A percentile compares a stretch with the other conserved stretches of the same genome.
Evolutionary conservation across 1,139 yeast species (phyloP).

Genomic region (Suhomyces bolitotheri): DNA sequence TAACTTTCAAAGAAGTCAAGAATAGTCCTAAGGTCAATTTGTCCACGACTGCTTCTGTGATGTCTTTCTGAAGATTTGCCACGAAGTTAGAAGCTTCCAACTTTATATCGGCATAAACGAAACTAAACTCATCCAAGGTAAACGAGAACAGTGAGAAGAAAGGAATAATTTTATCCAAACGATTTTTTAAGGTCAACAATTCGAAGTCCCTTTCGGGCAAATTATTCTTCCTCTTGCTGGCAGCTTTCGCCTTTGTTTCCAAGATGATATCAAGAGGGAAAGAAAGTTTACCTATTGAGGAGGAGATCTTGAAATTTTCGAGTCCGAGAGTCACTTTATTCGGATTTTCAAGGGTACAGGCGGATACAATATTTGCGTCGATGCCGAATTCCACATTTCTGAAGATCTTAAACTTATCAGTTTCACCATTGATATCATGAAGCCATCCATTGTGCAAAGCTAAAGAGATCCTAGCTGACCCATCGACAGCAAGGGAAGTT

Average conservation of each 20-base stretch:
- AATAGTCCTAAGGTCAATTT: slow-evolving; percentile 19
- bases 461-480: slow-evolving; percentile 24
- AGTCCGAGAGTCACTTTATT: slow-evolving; percentile 15
- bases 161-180: slow-evolving; percentile 3
- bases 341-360: slow-evolving; percentile 21
- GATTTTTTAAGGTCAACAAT: neutral
- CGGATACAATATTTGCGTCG: slow-evolving; percentile 26
- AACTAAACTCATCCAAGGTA: slow-evolving; percentile 34
- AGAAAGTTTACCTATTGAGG: slow-evolving; percentile 28
- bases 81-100: slow-evolving; percentile 25
- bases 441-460: slow-evolving; percentile 34
- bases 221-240: slow-evolving; percentile 5
- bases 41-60: slow-evolving; percentile 13
- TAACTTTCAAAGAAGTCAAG: slow-evolving; percentile 31
- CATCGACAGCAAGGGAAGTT: slow-evolving; percentile 20
- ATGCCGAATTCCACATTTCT: slow-evolving; percentile 35
- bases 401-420: slow-evolving; percentile 24
- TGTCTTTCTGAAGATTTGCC: slow-evolving; percentile 14
- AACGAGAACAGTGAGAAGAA: slow-evolving; percentile 16
- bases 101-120: slow-evolving; percentile 23
- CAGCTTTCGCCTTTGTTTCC: neutral
- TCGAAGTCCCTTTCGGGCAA: neutral
- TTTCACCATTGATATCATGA: slow-evolving; percentile 19
- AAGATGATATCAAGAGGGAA: slow-evolving; percentile 25
- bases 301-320: slow-evolving; percentile 21